phyloP scores from a whole-genome alignment of 2,329 filamentous ascomycete species.

The Pseudovirgaria hyperparasitica region DNA sequence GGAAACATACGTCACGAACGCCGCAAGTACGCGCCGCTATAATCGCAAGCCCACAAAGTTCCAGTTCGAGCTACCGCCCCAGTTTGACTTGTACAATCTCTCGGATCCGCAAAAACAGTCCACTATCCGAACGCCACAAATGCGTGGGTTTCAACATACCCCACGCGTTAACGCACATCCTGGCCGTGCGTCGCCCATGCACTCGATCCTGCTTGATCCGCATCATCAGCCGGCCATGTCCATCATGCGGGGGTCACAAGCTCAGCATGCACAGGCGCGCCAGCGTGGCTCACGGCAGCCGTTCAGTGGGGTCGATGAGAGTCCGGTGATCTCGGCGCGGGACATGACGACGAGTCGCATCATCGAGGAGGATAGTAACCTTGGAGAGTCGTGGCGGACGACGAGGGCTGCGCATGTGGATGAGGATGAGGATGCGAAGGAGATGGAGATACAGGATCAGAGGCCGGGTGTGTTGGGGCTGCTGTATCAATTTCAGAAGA shows the following conservation, averaged over 20 bases:
- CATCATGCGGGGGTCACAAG: conserved; percentile 27
- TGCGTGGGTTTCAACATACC: conserved; percentile 2
- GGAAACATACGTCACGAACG: conserved; percentile 55
- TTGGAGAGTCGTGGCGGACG: conserved; percentile 46
- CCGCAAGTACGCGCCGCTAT: too few species aligned
- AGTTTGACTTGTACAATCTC: too few species aligned
- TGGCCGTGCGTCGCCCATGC: conserved; percentile 45
- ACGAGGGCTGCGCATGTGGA: conserved; percentile 30
- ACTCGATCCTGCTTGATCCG: conserved; percentile 61
- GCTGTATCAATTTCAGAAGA: conserved; percentile 55
- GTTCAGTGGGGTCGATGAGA: conserved; percentile 8
- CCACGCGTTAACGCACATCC: conserved; percentile 9
- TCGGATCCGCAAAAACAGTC: not conserved
- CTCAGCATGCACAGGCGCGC: conserved; percentile 39
- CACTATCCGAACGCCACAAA: not conserved
- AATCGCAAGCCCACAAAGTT: too few species aligned
- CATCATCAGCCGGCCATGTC: conserved; percentile 56
- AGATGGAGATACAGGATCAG: conserved; percentile 23
- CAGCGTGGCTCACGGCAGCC: conserved; percentile 18
- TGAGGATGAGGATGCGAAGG: conserved; percentile 32
- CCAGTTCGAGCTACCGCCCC: too few species aligned
- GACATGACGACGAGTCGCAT: conserved; percentile 10
- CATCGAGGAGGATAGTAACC: conserved; percentile 42
- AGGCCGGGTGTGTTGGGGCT: conserved; percentile 50
- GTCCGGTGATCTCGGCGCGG: conserved; percentile 6